Percentiles rank a stretch among this genome's conserved stretches.
phyloP scores from a whole-genome alignment of 139 green algal species.

The Micractinium conductrix region DNA sequence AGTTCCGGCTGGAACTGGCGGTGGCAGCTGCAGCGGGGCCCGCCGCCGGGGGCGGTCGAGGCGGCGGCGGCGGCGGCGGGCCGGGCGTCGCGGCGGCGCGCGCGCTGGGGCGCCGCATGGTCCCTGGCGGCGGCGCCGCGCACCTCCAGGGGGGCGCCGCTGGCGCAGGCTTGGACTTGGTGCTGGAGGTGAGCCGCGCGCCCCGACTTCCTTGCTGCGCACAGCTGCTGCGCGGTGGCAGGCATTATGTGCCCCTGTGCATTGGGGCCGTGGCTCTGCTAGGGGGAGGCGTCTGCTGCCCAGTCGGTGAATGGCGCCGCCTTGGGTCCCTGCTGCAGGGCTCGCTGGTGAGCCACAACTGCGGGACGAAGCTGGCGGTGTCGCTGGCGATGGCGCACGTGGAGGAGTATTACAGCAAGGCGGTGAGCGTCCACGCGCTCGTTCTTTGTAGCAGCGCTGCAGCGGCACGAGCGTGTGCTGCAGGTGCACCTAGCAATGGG shows the following conservation, averaged over 20 bases:
- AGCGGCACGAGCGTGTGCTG: background rate
- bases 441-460: background rate
- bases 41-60: background rate
- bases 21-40: background rate
- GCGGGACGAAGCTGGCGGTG: conserved; percentile 59
- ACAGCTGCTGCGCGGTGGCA: no score
- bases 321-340: no score
- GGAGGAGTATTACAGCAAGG: conserved; percentile 79
- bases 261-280: no score
- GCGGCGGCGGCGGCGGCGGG: background rate
- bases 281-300: no score
- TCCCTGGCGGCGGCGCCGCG: background rate
- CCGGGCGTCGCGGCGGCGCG: background rate
- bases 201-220: no score
- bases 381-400: conserved; percentile 61
- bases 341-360: conserved; percentile 57
- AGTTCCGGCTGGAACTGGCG: conserved; percentile 17
- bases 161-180: background rate
- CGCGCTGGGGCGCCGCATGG: conserved; percentile 8
- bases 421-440: background rate
- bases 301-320: no score
- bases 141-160: background rate
- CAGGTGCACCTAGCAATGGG: no score
- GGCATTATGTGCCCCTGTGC: no score
- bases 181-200: conserved; percentile 45